Percentiles rank a stretch among this genome's conserved stretches.
These are phyloP conservation scores for Daldinia caldariorum DNA, from an alignment of 495 filamentous ascomycete genomes.

Conservation along the genomic window DNA sequence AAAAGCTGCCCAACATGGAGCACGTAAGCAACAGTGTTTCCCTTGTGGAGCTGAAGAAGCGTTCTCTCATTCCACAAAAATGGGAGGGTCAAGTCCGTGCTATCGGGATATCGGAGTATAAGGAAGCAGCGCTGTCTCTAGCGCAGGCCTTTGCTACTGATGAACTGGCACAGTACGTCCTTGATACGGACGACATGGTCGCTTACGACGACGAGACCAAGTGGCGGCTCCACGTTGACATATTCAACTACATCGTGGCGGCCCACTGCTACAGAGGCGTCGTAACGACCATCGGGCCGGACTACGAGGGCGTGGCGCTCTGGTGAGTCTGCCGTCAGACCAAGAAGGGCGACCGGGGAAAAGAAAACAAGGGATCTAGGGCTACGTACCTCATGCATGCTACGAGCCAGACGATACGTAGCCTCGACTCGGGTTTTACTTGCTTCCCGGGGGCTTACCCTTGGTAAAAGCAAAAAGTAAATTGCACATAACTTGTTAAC, in stretches of 20 bases:
- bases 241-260: constrained; percentile 76
- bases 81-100: constrained; percentile 65
- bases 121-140: constrained; percentile 71
- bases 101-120: constrained; percentile 68
- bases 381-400: constrained; percentile 25
- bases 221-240: constrained; percentile 77
- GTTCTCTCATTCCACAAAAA: constrained; percentile 58
- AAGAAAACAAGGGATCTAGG: constrained; percentile 30
- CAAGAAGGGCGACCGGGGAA: constrained; percentile 33
- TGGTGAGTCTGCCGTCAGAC: constrained; percentile 66
- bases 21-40: constrained; percentile 52
- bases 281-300: constrained; percentile 74
- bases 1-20: constrained; percentile 49
- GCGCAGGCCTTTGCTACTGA: constrained; percentile 81
- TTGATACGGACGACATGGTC: constrained; percentile 71
- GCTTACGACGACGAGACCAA: constrained; percentile 68
- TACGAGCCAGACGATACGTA: constrained; percentile 17
- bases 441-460: constrained; percentile 28
- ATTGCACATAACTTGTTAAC: constrained; percentile 17
- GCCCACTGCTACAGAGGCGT: constrained; percentile 76
- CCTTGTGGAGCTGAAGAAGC: constrained; percentile 55
- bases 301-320: constrained; percentile 79
- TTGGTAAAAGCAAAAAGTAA: constrained; percentile 13
- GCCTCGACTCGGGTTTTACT: constrained; percentile 30
- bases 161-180: constrained; percentile 75